Base-by-base conservation (phyloP, 75 land plant species). In the Pseudotsuga menziesii region DNA sequence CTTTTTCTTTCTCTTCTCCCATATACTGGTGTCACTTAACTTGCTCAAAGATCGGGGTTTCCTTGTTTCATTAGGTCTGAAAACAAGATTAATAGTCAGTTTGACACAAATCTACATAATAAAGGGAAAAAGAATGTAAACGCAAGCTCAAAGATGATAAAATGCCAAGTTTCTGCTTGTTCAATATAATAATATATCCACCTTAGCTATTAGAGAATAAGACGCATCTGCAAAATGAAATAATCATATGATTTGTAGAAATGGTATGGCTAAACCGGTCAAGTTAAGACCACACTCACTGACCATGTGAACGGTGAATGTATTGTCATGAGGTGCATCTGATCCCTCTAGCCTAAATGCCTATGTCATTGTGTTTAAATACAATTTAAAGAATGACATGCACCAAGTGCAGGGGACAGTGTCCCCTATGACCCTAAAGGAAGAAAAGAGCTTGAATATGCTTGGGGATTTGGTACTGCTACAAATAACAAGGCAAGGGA, bases 1-100 rank as follows among this genome's bases (percentile, higher is more conserved):
- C 71, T 97, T 94, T 22, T 58, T 89, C 86, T 86, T 94, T 77
- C 96, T 89, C 80, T 81, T 94, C 79, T 97, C 96, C 99, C 99
- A 97, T 48, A 77, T 77, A 62, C 86, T 84, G 48, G 90, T 78
- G 79, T 97, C 99, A 73, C 62, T 88, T 61, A 97, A 76, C 76
- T 97, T 97, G 86, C 92, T 97, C 78, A 97, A 82, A 2, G 93
- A 72, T 29, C 88, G 89, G 44, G 90, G 86, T 77, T 80, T 95
- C 76, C 87, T 94, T 26, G 82, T 83, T 67, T 94, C 96, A 80
- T 92, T 97, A 62, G 98, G 92, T 48, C 98, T 95, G 84, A 19
- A 85, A 41, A 57, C 56, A 62, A 5, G 5, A 26, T 35, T 20
- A 8, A 35, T 25, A 17, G 44, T 64, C 9, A 20, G 72, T 35